These are phyloP conservation scores for Aspergillus sp. DNA, from an alignment of 2,329 filamentous ascomycete genomes.

Conservation along the genomic window DNA sequence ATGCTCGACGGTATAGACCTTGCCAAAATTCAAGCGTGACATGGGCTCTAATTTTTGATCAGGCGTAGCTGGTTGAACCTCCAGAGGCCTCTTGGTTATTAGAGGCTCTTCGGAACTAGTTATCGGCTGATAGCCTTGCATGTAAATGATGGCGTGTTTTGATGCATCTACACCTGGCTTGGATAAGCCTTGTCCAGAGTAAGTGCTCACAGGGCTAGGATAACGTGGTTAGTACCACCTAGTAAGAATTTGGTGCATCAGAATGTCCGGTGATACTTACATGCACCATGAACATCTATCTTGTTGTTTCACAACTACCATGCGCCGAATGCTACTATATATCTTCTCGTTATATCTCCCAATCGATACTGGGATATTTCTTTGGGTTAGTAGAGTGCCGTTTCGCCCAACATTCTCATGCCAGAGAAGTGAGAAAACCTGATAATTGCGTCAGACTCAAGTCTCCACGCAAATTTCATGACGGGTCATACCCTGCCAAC, in stretches of 20 bases:
- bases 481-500: slow-evolving; percentile 12
- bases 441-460: neutral
- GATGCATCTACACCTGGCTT: slow-evolving; percentile 31
- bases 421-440: slow-evolving; percentile 29
- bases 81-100: slow-evolving; percentile 34
- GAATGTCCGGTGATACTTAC: slow-evolving; percentile 15
- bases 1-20: slow-evolving; percentile 38
- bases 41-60: slow-evolving; percentile 21
- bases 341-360: no score
- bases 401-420: slow-evolving; percentile 20
- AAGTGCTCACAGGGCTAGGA: slow-evolving; percentile 37
- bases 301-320: slow-evolving; percentile 25
- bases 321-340: slow-evolving; percentile 26
- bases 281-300: slow-evolving; percentile 27
- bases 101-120: slow-evolving; percentile 18
- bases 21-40: slow-evolving; percentile 39
- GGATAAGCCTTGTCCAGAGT: slow-evolving; percentile 28
- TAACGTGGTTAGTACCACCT: no score
- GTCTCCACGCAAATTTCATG: neutral
- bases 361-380: no score
- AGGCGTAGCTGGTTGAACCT: slow-evolving; percentile 19
- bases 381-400: slow-evolving; percentile 1
- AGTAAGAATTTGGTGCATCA: neutral
- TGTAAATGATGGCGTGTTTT: slow-evolving; percentile 38
- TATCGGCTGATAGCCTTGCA: slow-evolving; percentile 11